These are phyloP conservation scores for Taiozyma onychis DNA, from an alignment of 1,139 yeast species.

Conservation along the genomic window DNA sequence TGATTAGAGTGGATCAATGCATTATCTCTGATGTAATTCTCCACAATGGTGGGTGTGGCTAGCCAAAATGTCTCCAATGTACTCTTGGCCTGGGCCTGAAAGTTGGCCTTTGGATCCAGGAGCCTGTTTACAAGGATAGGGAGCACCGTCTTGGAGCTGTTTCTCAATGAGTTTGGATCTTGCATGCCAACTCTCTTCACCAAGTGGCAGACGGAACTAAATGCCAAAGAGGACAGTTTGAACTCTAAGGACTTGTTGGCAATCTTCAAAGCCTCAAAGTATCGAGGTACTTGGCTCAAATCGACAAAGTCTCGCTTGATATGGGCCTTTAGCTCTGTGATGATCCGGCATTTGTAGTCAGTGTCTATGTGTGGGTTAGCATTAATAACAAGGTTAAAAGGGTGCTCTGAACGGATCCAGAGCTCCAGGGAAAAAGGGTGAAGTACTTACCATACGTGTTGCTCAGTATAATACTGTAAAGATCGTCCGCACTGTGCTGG, in stretches of 20 bases:
- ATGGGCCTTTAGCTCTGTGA: constrained; percentile 56
- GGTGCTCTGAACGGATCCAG: background rate
- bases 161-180: constrained; percentile 48
- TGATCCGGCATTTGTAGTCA: constrained; percentile 34
- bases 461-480: constrained; percentile 9
- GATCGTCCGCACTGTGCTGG: constrained; percentile 14
- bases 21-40: constrained; percentile 39
- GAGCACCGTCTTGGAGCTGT: constrained; percentile 43
- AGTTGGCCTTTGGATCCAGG: constrained; percentile 40
- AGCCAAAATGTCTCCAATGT: constrained; percentile 67
- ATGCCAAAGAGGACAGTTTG: constrained; percentile 44
- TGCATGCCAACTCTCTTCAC: constrained; percentile 75
- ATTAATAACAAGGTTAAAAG: background rate
- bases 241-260: constrained; percentile 39
- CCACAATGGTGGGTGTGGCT: constrained; percentile 53
- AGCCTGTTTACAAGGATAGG: constrained; percentile 54
- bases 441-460: constrained; percentile 10
- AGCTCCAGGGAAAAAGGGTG: background rate
- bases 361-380: constrained; percentile 13
- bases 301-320: constrained; percentile 65
- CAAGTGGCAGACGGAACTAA: constrained; percentile 68
- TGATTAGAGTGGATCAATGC: constrained; percentile 44
- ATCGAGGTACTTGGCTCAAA: constrained; percentile 43
- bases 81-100: constrained; percentile 45
- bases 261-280: constrained; percentile 50